Evolutionary conservation across 2,329 filamentous ascomycete species (phyloP).

Genomic region (Aspergillus ochraceus): DNA sequence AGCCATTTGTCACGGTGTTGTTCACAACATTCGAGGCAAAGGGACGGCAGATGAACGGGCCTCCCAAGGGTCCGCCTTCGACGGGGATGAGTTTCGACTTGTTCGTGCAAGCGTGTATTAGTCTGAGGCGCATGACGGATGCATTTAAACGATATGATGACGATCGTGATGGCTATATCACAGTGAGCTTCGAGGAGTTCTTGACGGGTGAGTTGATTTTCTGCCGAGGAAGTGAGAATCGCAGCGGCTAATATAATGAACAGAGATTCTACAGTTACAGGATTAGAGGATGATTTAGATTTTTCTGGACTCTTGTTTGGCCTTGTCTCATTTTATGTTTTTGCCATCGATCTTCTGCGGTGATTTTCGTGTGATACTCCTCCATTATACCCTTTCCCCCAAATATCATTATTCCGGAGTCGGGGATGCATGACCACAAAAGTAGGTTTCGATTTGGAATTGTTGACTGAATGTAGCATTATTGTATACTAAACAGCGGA

Average conservation of each 20-base stretch:
- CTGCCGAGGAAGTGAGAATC: not conserved
- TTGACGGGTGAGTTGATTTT: constrained; percentile 55
- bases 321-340: not conserved
- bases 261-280: constrained; percentile 39
- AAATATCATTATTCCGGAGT: not conserved
- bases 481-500: not conserved
- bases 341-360: not conserved
- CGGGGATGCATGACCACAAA: not conserved
- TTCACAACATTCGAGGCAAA: constrained; percentile 83
- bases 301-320: not conserved
- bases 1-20: constrained; percentile 77
- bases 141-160: constrained; percentile 99
- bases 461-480: not conserved
- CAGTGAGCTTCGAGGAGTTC: constrained; percentile 79
- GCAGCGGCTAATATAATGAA: constrained; percentile 7
- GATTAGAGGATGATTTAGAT: constrained; percentile 24
- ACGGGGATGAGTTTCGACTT: constrained; percentile 87
- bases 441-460: not conserved
- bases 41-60: constrained; percentile 42
- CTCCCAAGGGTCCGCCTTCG: constrained; percentile 24
- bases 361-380: not conserved
- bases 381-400: not conserved
- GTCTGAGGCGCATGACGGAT: constrained; percentile 96
- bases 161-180: constrained; percentile 91
- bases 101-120: constrained; percentile 97